Base-by-base conservation (phyloP, 768 basidiomycete species). In the Cyathus striatus region DNA sequence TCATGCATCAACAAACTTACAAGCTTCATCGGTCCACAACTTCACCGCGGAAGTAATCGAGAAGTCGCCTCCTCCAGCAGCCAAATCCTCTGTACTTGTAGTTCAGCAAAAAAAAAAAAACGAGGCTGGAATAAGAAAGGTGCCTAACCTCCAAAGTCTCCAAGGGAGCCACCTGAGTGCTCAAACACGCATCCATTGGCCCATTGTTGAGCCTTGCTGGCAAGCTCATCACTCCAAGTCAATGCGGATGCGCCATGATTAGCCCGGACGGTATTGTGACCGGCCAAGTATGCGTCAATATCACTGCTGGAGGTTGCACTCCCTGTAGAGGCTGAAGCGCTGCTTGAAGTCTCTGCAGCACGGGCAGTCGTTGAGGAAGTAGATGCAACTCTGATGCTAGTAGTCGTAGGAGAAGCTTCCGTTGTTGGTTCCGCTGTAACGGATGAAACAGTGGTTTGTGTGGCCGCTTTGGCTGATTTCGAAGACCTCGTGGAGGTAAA, bases 101-200 rank as follows among this genome's bases (percentile, higher is more conserved):
- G 35, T 22, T 21, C 21, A 43, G 38, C 18, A 39, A 26, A 38
- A 12, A 43, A 9, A 14, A 21, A 7, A 16, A 14, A 23, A n/a
- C n/a, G 23, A 18, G n/a, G n/a, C n/a, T n/a, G n/a, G n/a, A n/a
- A n/a, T n/a, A n/a, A n/a, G n/a, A n/a, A n/a, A n/a, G n/a, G n/a
- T n/a, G n/a, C 62, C 64, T 16, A 45, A 83, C 79, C 82, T 56
- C 85, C 86, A 47, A 70, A 77, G 2, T 70, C 65, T 3, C 85
- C 85, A 23, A 86, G 71, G 20, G 65, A 59, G 21, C 85, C 85
- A 17, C 75, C 75, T 12, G 83, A 85, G 56, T 92, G 90, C 48
- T 78, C 23, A 59, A 83, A 87, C 3, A 70, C 55, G 55, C 90
- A 92, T 12, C 63, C 61, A 49, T 80, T 69, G 3, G 86, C 85